phyloP scores from a whole-genome alignment of 2,329 filamentous ascomycete species.

The Aspergillus sp. region DNA sequence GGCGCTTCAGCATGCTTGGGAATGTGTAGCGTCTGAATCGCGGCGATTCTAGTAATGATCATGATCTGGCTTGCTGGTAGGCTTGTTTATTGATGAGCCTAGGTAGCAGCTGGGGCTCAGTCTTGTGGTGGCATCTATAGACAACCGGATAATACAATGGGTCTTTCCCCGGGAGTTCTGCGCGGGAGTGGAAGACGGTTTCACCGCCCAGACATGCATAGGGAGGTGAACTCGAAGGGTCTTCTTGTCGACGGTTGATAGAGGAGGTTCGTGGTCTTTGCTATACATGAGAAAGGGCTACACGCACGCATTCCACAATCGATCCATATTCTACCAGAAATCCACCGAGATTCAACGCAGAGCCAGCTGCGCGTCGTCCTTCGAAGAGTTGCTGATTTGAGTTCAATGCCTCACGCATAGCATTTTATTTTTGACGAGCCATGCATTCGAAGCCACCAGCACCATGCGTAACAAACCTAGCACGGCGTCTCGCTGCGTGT shows the following conservation, averaged over 20 bases:
- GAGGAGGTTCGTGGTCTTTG: conserved; percentile 15
- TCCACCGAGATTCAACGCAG: conserved; percentile 6
- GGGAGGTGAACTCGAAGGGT: neutral
- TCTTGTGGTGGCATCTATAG: too few species aligned
- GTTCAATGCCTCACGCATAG: conserved; percentile 19
- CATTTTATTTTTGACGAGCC: conserved; percentile 11
- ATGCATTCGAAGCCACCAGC: conserved; percentile 12
- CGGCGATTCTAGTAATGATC: too few species aligned
- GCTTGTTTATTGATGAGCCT: too few species aligned
- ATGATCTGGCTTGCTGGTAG: too few species aligned
- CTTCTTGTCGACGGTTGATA: conserved; percentile 6
- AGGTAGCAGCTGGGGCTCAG: too few species aligned
- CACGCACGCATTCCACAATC: neutral
- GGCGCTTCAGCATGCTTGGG: too few species aligned
- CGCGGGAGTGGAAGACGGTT: conserved; percentile 13
- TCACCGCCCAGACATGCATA: conserved; percentile 18
- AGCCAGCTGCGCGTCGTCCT: conserved; percentile 7
- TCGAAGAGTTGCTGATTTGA: conserved; percentile 18
- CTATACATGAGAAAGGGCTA: conserved; percentile 7
- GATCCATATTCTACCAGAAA: conserved; percentile 7
- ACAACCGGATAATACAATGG: neutral
- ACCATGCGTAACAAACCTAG: conserved; percentile 12
- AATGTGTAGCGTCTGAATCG: too few species aligned
- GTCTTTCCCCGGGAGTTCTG: conserved; percentile 11
- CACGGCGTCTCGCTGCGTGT: conserved; percentile 16